Conservation (phyloP, 208 protist genomes). For the Leishmania tarentolae region DNA sequence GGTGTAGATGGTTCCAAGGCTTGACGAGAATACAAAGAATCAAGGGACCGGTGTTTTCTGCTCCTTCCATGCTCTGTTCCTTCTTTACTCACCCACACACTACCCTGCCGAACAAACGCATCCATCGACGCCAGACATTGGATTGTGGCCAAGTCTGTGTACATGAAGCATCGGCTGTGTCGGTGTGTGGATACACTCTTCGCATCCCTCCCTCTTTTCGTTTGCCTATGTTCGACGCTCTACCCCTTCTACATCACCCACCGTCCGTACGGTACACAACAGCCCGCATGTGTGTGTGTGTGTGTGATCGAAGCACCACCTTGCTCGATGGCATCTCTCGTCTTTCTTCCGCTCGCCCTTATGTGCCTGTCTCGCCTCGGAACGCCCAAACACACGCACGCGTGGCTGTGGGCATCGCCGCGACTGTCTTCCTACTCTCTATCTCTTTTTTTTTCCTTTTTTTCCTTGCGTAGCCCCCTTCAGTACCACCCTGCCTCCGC, state of each 20-base stretch:
- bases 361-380: neutral
- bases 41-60: neutral
- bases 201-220: neutral
- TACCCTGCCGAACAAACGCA: neutral
- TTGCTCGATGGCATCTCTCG: neutral
- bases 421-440: neutral
- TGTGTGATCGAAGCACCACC: neutral
- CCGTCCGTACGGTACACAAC: neutral
- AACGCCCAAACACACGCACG: neutral
- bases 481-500: neutral
- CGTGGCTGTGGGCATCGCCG: neutral
- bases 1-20: neutral
- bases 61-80: neutral
- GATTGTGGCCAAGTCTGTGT: neutral
- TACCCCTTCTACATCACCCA: neutral
- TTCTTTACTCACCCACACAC: neutral
- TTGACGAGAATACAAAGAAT: neutral
- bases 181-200: neutral
- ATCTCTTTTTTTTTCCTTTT: neutral
- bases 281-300: neutral
- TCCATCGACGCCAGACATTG: neutral
- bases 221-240: neutral
- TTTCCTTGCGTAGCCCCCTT: neutral
- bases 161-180: neutral
- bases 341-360: neutral